Base-by-base conservation (phyloP, 306 rosid species). In the Citrullus mucosospermus region DNA sequence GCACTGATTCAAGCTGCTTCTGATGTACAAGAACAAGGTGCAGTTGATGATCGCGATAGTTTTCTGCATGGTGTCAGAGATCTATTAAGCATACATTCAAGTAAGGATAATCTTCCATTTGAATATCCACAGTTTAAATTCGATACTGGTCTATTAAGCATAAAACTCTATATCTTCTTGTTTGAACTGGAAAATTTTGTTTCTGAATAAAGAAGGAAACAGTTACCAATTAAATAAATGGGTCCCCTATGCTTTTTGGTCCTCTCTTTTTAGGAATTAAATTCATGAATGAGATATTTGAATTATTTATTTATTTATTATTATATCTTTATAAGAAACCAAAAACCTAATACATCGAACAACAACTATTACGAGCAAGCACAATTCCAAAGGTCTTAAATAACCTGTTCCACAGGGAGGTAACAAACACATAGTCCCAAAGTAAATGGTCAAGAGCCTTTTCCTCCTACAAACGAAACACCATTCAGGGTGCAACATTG, bases 41-140 rank as follows among this genome's bases (percentile, higher is more conserved):
- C 97, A 51, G 97, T 95, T 78, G 97, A 95, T 85, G 99, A 95
- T 78, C 92, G 88, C 68, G 99, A 95, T 81, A 82, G 90, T 82
- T 88, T 92, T 87, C 83, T 95, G 92, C 99, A 95, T 79, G 91
- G 97, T 67, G 94, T 95, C 61, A 92, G 97, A 87, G 99, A 92
- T 86, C 93, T 95, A 75, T 88, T 92, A 63, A 95, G 92, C 85
- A 88, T 95, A 81, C 93, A 92, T 86, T 91, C 97, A 84, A 89
- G 99, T 95, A 84, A 86, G 82, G 66, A 75, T 57, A 62, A 8
- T 4, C 78, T 53, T 66, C 70, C 70, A 75, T 77, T 60, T 63
- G 77, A 71, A 71, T 83, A 51, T 58, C 63, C 74, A 48, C 5
- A 18, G 14, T 76, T 69, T 59, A 18, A 55, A 66, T 8, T 11